These are phyloP conservation scores for Chrysosporium queenslandicum DNA, from an alignment of 2,329 filamentous ascomycete genomes.

Conservation along the genomic window DNA sequence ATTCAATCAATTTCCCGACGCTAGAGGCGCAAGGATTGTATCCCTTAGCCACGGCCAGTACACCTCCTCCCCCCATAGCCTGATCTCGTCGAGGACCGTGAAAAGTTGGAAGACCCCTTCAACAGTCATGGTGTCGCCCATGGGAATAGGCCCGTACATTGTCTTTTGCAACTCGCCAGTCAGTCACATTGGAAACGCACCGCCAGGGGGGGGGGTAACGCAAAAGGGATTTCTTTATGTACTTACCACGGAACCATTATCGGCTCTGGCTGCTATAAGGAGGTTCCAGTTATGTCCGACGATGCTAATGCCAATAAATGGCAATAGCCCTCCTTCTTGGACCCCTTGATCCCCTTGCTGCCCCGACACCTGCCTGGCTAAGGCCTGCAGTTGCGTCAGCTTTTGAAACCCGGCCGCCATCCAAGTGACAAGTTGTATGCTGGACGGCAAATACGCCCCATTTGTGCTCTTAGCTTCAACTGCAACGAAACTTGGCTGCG, in stretches of 20 bases:
- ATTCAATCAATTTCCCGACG: not conserved
- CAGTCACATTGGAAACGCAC: not conserved
- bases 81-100: not conserved
- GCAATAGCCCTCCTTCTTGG: not conserved
- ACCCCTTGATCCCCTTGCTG: no score
- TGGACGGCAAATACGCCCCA: constrained; percentile 10
- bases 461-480: constrained; percentile 11
- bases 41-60: constrained; percentile 12
- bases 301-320: constrained; percentile 7
- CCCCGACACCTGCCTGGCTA: not conserved
- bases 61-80: not conserved
- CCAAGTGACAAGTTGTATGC: constrained; percentile 11
- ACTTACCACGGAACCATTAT: constrained; percentile 10
- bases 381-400: not conserved
- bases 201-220: not conserved
- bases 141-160: constrained; percentile 6
- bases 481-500: constrained; percentile 2
- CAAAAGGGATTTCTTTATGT: not conserved
- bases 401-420: constrained; percentile 12
- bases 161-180: not conserved
- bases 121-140: constrained; percentile 6
- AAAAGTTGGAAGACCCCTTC: constrained; percentile 3
- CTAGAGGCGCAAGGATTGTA: constrained; percentile 9
- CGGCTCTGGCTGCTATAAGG: not conserved
- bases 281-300: constrained; percentile 12